A percentile compares a stretch with the other conserved stretches of the same genome.
These are phyloP conservation scores for Thermothielavioides terrestris DNA, from an alignment of 495 filamentous ascomycete species.

Conservation along the genomic window DNA sequence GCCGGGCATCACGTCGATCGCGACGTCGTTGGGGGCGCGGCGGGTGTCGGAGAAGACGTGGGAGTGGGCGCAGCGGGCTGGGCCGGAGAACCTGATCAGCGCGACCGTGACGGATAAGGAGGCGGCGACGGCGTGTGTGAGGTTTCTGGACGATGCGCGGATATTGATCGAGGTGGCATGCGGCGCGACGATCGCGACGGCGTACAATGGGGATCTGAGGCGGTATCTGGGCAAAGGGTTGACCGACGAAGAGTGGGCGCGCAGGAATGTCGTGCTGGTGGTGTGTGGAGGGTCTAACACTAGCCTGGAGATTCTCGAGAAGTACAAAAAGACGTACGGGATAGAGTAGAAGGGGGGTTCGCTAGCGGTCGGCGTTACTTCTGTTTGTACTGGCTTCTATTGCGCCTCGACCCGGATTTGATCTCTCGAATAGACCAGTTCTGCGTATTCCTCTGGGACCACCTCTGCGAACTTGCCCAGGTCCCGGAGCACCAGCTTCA, in stretches of 20 bases:
- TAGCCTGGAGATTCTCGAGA: slow-evolving; percentile 54
- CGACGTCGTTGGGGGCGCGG: slow-evolving; percentile 67
- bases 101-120: slow-evolving; percentile 69
- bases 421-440: slow-evolving; percentile 19
- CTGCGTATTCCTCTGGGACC: slow-evolving; percentile 16
- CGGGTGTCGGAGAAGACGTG: slow-evolving; percentile 66
- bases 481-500: slow-evolving; percentile 32
- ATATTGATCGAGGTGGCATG: slow-evolving; percentile 79
- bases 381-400: not conserved
- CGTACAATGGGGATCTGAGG: slow-evolving; percentile 56
- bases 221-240: slow-evolving; percentile 51
- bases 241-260: slow-evolving; percentile 40
- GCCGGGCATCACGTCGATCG: slow-evolving; percentile 69
- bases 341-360: slow-evolving; percentile 2
- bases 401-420: not conserved
- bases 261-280: slow-evolving; percentile 71
- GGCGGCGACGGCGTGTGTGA: slow-evolving; percentile 65
- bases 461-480: slow-evolving; percentile 6
- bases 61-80: slow-evolving; percentile 40
- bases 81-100: slow-evolving; percentile 48
- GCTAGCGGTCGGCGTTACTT: not conserved
- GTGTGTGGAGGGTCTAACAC: slow-evolving; percentile 81
- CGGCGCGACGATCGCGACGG: slow-evolving; percentile 63
- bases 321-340: slow-evolving; percentile 52
- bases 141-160: slow-evolving; percentile 74